These are phyloP conservation scores for Plantago lanceolata DNA, from an alignment of 305 asterid genomes.

Conservation along the genomic window DNA sequence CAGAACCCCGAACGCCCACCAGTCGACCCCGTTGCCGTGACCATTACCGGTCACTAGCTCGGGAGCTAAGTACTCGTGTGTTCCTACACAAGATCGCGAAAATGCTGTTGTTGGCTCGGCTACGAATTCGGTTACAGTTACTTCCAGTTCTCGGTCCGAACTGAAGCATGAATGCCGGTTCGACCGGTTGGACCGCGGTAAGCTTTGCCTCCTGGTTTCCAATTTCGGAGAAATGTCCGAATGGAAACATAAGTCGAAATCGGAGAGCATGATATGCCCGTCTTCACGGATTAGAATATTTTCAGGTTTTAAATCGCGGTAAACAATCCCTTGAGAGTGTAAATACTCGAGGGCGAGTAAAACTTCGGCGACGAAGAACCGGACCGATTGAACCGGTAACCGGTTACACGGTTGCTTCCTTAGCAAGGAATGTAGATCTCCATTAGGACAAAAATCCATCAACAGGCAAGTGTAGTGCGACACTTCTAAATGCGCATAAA, in stretches of 20 bases:
- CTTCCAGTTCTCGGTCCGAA: constrained; percentile 27
- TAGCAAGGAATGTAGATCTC: constrained; percentile 76
- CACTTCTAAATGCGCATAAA: constrained; percentile 71
- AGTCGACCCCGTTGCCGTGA: constrained; percentile 94
- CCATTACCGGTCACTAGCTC: constrained; percentile 69
- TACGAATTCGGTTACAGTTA: constrained; percentile 57
- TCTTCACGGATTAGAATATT: constrained; percentile 72
- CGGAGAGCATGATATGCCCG: constrained; percentile 83
- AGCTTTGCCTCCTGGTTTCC: constrained; percentile 30
- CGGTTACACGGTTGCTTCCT: constrained; percentile 53
- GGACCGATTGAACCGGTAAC: constrained; percentile 44
- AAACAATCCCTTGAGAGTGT: constrained; percentile 70
- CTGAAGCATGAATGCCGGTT: constrained; percentile 20
- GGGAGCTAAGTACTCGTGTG: constrained; percentile 89
- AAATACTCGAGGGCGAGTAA: constrained; percentile 66
- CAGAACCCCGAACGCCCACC: constrained; percentile 96
- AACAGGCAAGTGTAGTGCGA: constrained; percentile 82
- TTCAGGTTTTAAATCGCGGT: constrained; percentile 83
- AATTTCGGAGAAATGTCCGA: constrained; percentile 47
- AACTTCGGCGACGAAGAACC: constrained; percentile 71
- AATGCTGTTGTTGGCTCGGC: constrained; percentile 85
- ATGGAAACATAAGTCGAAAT: constrained; percentile 70
- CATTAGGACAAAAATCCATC: constrained; percentile 78
- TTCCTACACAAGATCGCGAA: constrained; percentile 86
- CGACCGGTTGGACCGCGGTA: constrained; percentile 4